A percentile compares a stretch with the other conserved stretches of the same genome.
These are phyloP conservation scores for Daldinia sp. DNA, from an alignment of 2,329 filamentous ascomycete genomes.

Conservation along the genomic window DNA sequence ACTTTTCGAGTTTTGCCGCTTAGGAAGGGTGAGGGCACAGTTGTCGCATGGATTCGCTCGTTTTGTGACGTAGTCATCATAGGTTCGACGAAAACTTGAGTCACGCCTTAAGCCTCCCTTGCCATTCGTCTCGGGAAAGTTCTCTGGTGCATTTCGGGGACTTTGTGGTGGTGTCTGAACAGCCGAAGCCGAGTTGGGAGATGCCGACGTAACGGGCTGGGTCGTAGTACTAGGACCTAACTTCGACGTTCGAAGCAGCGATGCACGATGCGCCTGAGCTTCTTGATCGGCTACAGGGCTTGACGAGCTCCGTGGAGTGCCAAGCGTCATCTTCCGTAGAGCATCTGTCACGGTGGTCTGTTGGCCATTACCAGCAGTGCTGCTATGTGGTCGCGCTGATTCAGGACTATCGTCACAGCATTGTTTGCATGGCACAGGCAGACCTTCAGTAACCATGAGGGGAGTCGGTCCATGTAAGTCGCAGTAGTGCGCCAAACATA, in stretches of 20 bases:
- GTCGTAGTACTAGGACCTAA: constrained; percentile 27
- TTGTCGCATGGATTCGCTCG: constrained; percentile 75
- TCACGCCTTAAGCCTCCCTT: constrained; percentile 59
- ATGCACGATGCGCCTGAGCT: constrained; percentile 57
- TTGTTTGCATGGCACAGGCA: constrained; percentile 69
- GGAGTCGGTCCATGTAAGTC: constrained; percentile 77
- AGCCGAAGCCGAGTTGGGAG: constrained; percentile 54
- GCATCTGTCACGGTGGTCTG: constrained; percentile 60
- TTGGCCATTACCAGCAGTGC: constrained; percentile 53
- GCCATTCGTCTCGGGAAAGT: constrained; percentile 42
- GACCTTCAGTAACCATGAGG: constrained; percentile 76
- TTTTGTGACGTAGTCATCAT: constrained; percentile 74
- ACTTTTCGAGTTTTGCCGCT: constrained; percentile 54
- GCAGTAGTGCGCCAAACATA: constrained; percentile 78
- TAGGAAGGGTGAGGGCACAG: constrained; percentile 74
- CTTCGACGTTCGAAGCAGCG: constrained; percentile 58
- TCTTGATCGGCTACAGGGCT: constrained; percentile 60
- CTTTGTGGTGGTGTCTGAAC: constrained; percentile 71
- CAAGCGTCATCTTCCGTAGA: constrained; percentile 61
- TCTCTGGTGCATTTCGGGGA: constrained; percentile 59
- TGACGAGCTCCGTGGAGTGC: constrained; percentile 58
- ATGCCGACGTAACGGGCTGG: constrained; percentile 36
- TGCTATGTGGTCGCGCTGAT: constrained; percentile 57
- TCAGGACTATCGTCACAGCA: constrained; percentile 65
- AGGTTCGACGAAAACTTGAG: constrained; percentile 71